phyloP scores from a whole-genome alignment of 2,329 filamentous ascomycete genomes.

The Ophiosphaerella narmari region DNA sequence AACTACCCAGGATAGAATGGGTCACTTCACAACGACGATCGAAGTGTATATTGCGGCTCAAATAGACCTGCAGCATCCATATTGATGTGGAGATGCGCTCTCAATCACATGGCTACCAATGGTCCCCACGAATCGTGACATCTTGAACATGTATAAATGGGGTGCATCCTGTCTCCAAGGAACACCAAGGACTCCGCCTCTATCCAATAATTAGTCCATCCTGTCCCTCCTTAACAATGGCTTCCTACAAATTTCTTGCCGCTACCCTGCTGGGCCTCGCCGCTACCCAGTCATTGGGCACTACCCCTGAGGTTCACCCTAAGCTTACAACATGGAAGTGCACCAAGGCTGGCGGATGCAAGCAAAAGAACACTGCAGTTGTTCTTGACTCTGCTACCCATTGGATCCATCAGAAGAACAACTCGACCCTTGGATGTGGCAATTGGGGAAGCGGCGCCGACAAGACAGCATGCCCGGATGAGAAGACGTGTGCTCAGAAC shows the following conservation, averaged over 20 bases:
- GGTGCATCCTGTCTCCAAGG: not conserved
- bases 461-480: slow-evolving; percentile 53
- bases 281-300: slow-evolving; percentile 38
- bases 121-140: not conserved
- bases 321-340: slow-evolving; percentile 59
- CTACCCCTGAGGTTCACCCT: slow-evolving; percentile 54
- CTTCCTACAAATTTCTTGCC: slow-evolving; percentile 29
- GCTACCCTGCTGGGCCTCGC: slow-evolving; percentile 33
- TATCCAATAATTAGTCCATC: not conserved
- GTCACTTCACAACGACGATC: not conserved
- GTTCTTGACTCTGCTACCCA: slow-evolving; percentile 58
- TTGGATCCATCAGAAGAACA: slow-evolving; percentile 48
- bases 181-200: not conserved
- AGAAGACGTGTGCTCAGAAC: slow-evolving; percentile 58
- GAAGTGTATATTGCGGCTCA: slow-evolving; percentile 11
- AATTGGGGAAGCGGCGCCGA: slow-evolving; percentile 43
- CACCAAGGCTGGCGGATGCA: slow-evolving; percentile 57
- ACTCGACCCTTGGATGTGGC: slow-evolving; percentile 38
- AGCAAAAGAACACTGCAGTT: slow-evolving; percentile 52
- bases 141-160: slow-evolving; percentile 10
- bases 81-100: not conserved
- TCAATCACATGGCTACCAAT: not conserved
- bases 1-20: not conserved
- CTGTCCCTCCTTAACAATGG: slow-evolving; percentile 18
- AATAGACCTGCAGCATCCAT: slow-evolving; percentile 1